phyloP scores from a whole-genome alignment of 768 basidiomycete genomes.

The Russula emetica region DNA sequence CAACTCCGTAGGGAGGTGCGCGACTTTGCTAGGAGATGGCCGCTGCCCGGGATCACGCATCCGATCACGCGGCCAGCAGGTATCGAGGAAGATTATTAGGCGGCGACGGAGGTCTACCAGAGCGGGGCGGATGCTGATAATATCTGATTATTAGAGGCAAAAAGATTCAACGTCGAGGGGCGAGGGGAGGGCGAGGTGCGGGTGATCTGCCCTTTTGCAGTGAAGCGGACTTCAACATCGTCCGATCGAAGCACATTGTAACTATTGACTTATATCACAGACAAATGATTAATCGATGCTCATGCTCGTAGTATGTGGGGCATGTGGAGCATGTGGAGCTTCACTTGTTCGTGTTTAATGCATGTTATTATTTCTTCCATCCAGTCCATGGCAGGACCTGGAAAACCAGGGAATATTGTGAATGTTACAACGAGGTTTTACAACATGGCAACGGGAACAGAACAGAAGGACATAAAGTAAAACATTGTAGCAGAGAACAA shows the following conservation, averaged over 20 bases:
- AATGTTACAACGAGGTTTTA: slow-evolving; percentile 2
- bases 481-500: not conserved
- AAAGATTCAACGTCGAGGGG: slow-evolving; percentile 28
- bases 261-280: not conserved
- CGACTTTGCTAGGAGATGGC: slow-evolving; percentile 81
- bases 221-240: slow-evolving; percentile 30
- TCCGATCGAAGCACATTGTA: slow-evolving; percentile 14
- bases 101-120: not conserved
- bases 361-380: not conserved
- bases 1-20: slow-evolving; percentile 77
- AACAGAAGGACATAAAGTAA: not conserved
- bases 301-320: not conserved
- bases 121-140: not conserved
- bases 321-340: not conserved
- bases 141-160: not conserved
- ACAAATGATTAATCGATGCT: not conserved
- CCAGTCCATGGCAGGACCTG: not conserved
- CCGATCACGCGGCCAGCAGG: slow-evolving; percentile 54
- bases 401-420: not conserved
- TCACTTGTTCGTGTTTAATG: not conserved
- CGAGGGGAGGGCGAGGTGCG: not conserved
- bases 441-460: not conserved
- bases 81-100: slow-evolving; percentile 48
- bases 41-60: slow-evolving; percentile 76
- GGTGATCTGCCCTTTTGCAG: slow-evolving; percentile 2